Conservation (phyloP, 2,329 filamentous ascomycete genomes). For the Xylogone sp. region DNA sequence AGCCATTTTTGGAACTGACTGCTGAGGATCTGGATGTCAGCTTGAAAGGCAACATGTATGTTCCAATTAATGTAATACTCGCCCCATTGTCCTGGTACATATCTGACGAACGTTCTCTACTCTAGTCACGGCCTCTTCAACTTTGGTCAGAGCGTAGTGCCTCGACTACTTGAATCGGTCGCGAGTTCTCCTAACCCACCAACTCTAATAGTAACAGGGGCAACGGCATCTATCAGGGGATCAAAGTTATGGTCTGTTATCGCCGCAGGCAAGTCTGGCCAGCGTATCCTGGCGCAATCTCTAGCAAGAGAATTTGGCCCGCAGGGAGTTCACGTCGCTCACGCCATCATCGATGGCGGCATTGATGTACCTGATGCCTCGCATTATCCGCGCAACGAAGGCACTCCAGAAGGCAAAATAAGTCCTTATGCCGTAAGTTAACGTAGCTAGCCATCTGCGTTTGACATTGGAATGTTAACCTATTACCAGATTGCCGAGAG, state of each 20-base stretch:
- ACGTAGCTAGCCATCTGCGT: neutral
- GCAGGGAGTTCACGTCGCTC: slow-evolving; percentile 74
- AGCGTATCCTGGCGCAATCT: slow-evolving; percentile 70
- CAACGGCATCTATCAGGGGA: slow-evolving; percentile 73
- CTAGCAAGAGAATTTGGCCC: slow-evolving; percentile 79
- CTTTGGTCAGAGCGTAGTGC: slow-evolving; percentile 68
- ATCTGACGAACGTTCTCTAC: slow-evolving; percentile 3
- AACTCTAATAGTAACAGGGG: slow-evolving; percentile 77
- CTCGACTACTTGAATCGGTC: slow-evolving; percentile 61
- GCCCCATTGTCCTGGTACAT: neutral
- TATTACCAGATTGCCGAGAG: slow-evolving; percentile 68
- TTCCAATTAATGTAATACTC: slow-evolving; percentile 8
- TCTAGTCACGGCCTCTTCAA: slow-evolving; percentile 60
- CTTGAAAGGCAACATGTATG: slow-evolving; percentile 44
- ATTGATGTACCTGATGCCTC: slow-evolving; percentile 73
- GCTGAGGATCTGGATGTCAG: slow-evolving; percentile 42
- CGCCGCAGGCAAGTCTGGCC: slow-evolving; percentile 73
- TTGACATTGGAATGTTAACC: slow-evolving; percentile 1
- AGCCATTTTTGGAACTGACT: slow-evolving; percentile 52
- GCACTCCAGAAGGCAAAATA: slow-evolving; percentile 56
- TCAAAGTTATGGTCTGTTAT: slow-evolving; percentile 66
- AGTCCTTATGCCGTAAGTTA: slow-evolving; percentile 64
- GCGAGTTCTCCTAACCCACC: slow-evolving; percentile 56
- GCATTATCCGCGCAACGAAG: slow-evolving; percentile 38
- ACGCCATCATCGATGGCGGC: slow-evolving; percentile 75